phyloP scores from a whole-genome alignment of 306 rosid genomes.

The Acacia confusa region DNA sequence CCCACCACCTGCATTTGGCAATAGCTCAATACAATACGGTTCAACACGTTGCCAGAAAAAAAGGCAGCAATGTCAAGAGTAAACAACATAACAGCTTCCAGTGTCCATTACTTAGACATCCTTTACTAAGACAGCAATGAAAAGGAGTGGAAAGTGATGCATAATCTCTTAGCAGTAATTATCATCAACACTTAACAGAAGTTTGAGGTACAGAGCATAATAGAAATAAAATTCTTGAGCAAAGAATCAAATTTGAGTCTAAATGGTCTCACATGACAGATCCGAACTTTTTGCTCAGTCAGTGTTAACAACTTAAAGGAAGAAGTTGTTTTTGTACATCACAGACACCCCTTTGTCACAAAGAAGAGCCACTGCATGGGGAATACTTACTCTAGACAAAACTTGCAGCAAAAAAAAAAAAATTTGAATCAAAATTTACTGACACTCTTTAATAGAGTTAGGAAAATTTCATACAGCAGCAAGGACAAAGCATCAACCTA shows the following conservation, averaged over 20 bases:
- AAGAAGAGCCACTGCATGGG: neutral
- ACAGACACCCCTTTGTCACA: conserved; percentile 8
- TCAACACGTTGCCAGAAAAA: neutral
- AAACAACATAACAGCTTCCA: conserved; percentile 1
- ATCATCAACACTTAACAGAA: neutral
- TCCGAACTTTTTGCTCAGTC: neutral
- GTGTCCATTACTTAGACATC: conserved; percentile 9
- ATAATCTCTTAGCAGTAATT: neutral
- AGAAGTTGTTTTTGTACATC: neutral
- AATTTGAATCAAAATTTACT: neutral
- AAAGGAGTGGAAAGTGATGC: neutral
- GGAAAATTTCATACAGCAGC: neutral
- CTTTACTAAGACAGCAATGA: neutral
- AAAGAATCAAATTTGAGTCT: neutral
- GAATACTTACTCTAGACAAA: neutral
- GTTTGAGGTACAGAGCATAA: neutral
- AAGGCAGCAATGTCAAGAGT: neutral
- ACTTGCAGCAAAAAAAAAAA: conserved; percentile 16
- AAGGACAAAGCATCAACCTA: neutral
- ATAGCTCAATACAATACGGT: conserved; percentile 19
- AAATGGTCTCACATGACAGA: neutral
- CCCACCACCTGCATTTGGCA: conserved; percentile 70
- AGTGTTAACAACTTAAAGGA: neutral
- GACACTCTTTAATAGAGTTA: neutral
- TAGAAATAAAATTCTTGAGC: neutral